Evolutionary conservation across 805 yeast genomes (phyloP), one percentile per base, ranked within the genome.

Genomic region (Teunomyces stri): DNA sequence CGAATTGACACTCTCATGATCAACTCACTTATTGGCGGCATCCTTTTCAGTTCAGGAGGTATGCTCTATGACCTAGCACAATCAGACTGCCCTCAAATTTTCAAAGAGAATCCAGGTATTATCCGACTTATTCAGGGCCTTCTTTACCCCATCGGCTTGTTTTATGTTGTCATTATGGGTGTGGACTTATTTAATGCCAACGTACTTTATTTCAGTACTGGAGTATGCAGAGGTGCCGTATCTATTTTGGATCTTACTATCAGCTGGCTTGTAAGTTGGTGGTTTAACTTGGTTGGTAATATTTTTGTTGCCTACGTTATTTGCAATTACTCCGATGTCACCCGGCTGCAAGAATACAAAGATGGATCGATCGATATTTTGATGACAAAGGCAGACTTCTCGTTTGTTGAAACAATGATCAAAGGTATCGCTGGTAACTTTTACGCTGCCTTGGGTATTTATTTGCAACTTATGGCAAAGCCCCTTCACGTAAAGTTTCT

Each of bases 341-440:
- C 82, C 3, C 56, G 66, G 3, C 59, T 68, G 9, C 74, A 69
- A 0, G 43, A 53, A 3, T 79, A 74, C 63, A 65, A 75, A 0
- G 46, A 52, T 1, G 89, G 84, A 1, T 76, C 89, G 0, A 60
- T 64, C 2, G 65, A 65, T 2, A 64, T 84, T 12, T 77, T 78
- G 10, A 68, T 67, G 31, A 66, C 73, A 35, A 78, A 80, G 44
- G 64, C 66, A 9, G 52, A 67, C 0, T 73, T 57, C 44, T 53
- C 80, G 0, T 87, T 87, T 58, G 76, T 79, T 47, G 74, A 87
- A 56, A 84, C 85, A 0, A 75, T 88, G 42, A 51, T 88, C n/a
- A 84, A 80, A 56, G 88, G 81, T 6, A 74, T 85, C 31, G 89
- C 86, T 1, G 90, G 94, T 28, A 88, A 88, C 63, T 87, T 87